These are phyloP conservation scores for Cercospora sp. DNA, from an alignment of 2,329 filamentous ascomycete genomes.

Conservation along the genomic window DNA sequence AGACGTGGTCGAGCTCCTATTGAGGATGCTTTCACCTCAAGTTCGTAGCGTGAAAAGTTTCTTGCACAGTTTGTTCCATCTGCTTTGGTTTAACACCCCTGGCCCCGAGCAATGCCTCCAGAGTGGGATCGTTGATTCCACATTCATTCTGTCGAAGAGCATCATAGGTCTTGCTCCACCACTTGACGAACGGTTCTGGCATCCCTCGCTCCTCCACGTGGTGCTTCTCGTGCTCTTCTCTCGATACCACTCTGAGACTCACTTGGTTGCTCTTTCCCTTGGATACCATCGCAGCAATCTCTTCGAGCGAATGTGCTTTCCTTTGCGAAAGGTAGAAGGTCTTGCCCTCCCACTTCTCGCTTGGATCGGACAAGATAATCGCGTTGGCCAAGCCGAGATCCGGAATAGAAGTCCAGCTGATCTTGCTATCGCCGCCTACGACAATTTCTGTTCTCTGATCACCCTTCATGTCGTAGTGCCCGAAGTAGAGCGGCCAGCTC, in stretches of 20 bases:
- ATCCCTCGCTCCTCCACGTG: conserved; percentile 42
- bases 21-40: too few relatives aligned
- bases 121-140: conserved; percentile 43
- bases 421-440: conserved; percentile 44
- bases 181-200: conserved; percentile 43
- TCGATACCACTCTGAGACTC: conserved; percentile 40
- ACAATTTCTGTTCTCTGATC: conserved; percentile 42
- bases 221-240: conserved; percentile 45
- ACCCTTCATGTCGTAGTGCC: conserved; percentile 42
- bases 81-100: conserved; percentile 40
- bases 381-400: conserved; percentile 49
- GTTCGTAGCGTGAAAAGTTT: conserved; percentile 18
- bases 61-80: conserved; percentile 43
- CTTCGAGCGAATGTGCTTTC: conserved; percentile 30
- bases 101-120: conserved; percentile 43
- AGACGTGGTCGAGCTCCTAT: too few relatives aligned
- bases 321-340: conserved; percentile 43
- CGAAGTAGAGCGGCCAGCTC: conserved; percentile 51
- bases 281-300: conserved; percentile 36
- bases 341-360: conserved; percentile 39
- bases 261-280: conserved; percentile 33
- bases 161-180: conserved; percentile 51
- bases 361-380: conserved; percentile 39
- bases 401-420: conserved; percentile 48
- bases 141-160: conserved; percentile 47